Percentiles rank a stretch among this genome's conserved stretches.
phyloP scores from a whole-genome alignment of 2,329 filamentous ascomycete species.

The Penicillium sp. region DNA sequence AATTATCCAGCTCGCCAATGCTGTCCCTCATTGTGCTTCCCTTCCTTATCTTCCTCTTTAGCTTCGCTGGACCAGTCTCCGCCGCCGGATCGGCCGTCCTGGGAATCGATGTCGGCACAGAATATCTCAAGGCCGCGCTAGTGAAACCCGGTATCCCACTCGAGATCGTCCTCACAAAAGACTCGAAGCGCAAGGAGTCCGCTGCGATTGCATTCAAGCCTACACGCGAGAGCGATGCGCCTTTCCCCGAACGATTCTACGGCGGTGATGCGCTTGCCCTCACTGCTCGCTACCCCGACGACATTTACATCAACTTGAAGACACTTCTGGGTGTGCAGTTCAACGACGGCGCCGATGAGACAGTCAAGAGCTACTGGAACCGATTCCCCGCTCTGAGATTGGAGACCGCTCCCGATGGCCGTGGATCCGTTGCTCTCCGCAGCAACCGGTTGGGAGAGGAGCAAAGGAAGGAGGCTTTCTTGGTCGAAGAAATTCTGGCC shows the following conservation, averaged over 20 bases:
- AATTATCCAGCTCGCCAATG: constrained; percentile 33
- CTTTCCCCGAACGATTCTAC: constrained; percentile 86
- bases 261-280: constrained; percentile 89
- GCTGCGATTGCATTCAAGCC: constrained; percentile 94
- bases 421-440: constrained; percentile 77
- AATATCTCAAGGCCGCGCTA: constrained; percentile 93
- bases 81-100: constrained; percentile 75
- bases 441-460: constrained; percentile 69
- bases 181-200: constrained; percentile 93
- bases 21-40: constrained; percentile 51
- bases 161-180: constrained; percentile 96
- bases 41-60: constrained; percentile 54
- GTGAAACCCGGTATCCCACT: constrained; percentile 97
- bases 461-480: constrained; percentile 63
- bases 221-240: constrained; percentile 63
- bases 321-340: constrained; percentile 74
- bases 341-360: constrained; percentile 42
- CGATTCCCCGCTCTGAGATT: constrained; percentile 79
- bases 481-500: constrained; percentile 89
- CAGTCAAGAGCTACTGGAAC: constrained; percentile 69
- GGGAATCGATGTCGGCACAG: constrained; percentile 90
- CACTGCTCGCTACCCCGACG: constrained; percentile 81
- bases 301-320: constrained; percentile 95
- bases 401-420: constrained; percentile 52
- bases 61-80: constrained; percentile 59